Conservation (phyloP, 768 basidiomycete genomes). For the Calocera cornea region DNA sequence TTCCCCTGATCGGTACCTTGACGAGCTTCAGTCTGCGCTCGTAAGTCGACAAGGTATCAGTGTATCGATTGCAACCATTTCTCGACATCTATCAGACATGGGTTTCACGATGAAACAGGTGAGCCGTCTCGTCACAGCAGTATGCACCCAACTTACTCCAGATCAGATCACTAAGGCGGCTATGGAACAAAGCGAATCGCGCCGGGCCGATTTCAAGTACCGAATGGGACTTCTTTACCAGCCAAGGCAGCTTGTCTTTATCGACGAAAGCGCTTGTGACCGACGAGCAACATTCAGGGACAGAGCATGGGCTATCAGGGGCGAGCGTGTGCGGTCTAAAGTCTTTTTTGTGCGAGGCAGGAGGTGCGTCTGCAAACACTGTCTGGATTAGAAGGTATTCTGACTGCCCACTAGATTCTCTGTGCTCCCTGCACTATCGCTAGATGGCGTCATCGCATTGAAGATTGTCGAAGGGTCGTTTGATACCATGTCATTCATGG, state of each 20-base stretch:
- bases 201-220: neutral
- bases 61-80: neutral
- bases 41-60: neutral
- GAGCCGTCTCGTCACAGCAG: neutral
- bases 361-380: conserved; percentile 14
- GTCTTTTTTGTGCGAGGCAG: conserved; percentile 23
- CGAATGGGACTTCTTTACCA: conserved; percentile 6
- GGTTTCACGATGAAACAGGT: conserved; percentile 10
- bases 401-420: conserved; percentile 14
- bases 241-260: conserved; percentile 22
- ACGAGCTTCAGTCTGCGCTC: conserved; percentile 6
- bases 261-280: conserved; percentile 27
- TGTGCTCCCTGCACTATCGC: conserved; percentile 21
- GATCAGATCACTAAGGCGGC: conserved; percentile 7
- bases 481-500: conserved; percentile 13
- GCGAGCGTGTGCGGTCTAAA: conserved; percentile 15
- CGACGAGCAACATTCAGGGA: conserved; percentile 16
- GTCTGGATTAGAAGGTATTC: neutral
- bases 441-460: conserved; percentile 18
- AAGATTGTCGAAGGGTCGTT: conserved; percentile 18
- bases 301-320: conserved; percentile 22
- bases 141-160: neutral
- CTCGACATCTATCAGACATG: neutral
- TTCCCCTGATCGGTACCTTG: conserved; percentile 4
- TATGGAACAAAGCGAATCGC: conserved; percentile 9